Evolutionary conservation across 2,329 filamentous ascomycete genomes (phyloP).

Genomic region (Aspergillus pseudotamarii): DNA sequence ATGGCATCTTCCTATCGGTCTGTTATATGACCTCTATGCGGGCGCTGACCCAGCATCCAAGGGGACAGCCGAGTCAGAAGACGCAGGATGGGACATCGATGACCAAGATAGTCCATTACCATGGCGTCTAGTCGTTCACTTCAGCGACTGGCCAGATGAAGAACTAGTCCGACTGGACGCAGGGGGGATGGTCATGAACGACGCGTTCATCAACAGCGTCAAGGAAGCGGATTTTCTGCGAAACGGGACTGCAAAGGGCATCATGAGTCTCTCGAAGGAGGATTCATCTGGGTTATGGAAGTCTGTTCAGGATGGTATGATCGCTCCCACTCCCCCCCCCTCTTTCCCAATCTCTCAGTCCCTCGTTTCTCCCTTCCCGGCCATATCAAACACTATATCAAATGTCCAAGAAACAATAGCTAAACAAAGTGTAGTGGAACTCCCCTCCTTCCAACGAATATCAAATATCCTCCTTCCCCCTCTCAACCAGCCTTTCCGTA

Average conservation of each 20-base stretch:
- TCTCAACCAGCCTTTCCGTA: slow-evolving; percentile 69
- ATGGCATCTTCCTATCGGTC: slow-evolving; percentile 71
- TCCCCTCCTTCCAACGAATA: slow-evolving; percentile 70
- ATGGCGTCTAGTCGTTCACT: slow-evolving; percentile 67
- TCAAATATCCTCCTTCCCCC: slow-evolving; percentile 74
- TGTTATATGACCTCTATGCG: slow-evolving; percentile 71
- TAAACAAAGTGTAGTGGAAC: slow-evolving; percentile 61
- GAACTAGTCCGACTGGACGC: slow-evolving; percentile 61
- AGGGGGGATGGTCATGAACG: slow-evolving; percentile 60
- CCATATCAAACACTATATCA: not conserved
- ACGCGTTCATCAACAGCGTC: slow-evolving; percentile 69
- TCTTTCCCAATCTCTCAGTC: too few species aligned
- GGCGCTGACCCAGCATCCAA: slow-evolving; percentile 52
- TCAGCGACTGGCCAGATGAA: slow-evolving; percentile 60
- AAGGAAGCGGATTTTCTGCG: slow-evolving; percentile 86
- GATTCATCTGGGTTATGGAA: slow-evolving; percentile 83
- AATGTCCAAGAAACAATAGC: not conserved
- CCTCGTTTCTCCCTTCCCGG: too few species aligned
- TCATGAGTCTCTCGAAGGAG: slow-evolving; percentile 84
- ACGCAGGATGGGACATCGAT: slow-evolving; percentile 19
- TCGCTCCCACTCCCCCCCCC: not conserved
- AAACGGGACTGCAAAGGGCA: slow-evolving; percentile 83
- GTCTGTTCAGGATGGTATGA: slow-evolving; percentile 71
- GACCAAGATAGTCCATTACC: slow-evolving; percentile 47
- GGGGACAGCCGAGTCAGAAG: slow-evolving; percentile 18